Evolutionary conservation across 768 basidiomycete genomes (phyloP).

Genomic region (Podaxis sp.): DNA sequence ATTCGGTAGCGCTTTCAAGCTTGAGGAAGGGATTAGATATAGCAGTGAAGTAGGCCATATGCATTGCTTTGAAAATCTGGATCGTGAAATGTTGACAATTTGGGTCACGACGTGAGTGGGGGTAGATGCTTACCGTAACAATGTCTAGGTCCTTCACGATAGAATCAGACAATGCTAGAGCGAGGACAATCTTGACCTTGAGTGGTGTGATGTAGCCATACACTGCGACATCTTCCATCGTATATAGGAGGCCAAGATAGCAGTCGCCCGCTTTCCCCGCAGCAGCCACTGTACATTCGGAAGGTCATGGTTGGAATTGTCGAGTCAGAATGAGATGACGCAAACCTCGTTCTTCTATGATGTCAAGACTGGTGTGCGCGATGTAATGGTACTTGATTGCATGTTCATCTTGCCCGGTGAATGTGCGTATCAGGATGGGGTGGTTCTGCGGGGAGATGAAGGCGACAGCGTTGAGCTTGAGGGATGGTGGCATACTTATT

Average conservation of each 20-base stretch:
- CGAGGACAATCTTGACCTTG: constrained; percentile 84
- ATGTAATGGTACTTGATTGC: constrained; percentile 86
- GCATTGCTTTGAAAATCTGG: constrained; percentile 86
- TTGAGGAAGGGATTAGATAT: constrained; percentile 86
- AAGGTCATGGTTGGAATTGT: neutral
- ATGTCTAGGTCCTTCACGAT: constrained; percentile 81
- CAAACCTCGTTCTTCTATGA: constrained; percentile 89
- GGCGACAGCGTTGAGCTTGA: constrained; percentile 78
- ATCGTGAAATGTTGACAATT: neutral
- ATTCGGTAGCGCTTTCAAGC: constrained; percentile 50
- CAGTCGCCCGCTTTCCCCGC: constrained; percentile 68
- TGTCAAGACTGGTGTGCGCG: constrained; percentile 87
- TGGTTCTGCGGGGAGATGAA: constrained; percentile 85
- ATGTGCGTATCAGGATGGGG: constrained; percentile 75
- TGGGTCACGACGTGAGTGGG: neutral
- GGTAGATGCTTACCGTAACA: constrained; percentile 51
- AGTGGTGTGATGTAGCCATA: constrained; percentile 91
- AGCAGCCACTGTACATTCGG: constrained; percentile 34
- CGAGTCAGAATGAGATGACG: constrained; percentile 4
- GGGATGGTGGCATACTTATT: constrained; percentile 56
- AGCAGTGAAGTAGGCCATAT: constrained; percentile 82
- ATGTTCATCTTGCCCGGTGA: constrained; percentile 51
- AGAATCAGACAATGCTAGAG: constrained; percentile 75
- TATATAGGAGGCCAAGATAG: constrained; percentile 82
- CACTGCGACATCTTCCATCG: constrained; percentile 91